These are phyloP conservation scores for Elongisporangium prolatum DNA, from an alignment of 352 stramenopile species.

Conservation along the genomic window DNA sequence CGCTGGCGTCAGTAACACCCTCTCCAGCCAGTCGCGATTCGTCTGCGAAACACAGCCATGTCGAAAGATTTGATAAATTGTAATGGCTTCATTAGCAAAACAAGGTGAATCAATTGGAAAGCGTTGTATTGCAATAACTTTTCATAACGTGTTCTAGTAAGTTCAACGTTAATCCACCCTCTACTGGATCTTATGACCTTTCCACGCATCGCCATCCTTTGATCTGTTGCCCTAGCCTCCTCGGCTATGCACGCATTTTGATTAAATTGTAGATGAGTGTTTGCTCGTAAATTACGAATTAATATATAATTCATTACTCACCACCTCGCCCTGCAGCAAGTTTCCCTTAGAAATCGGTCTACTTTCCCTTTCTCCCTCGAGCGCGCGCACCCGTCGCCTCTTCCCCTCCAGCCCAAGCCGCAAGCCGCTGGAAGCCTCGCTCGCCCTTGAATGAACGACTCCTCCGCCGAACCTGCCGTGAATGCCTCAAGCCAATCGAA, in stretches of 20 bases:
- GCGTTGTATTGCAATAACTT: too few relatives aligned
- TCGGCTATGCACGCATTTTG: not conserved
- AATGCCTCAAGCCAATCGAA: not conserved
- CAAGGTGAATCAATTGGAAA: not conserved
- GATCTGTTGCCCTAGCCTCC: not conserved
- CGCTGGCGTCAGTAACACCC: not conserved
- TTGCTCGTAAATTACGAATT: not conserved
- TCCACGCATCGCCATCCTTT: not conserved
- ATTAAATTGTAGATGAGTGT: not conserved
- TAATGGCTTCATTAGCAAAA: not conserved
- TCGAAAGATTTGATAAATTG: not conserved
- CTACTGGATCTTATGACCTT: not conserved
- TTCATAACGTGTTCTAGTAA: too few relatives aligned
- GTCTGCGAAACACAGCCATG: not conserved
- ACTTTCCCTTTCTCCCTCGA: not conserved
- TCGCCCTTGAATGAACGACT: not conserved
- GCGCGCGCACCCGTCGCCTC: not conserved
- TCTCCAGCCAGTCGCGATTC: not conserved
- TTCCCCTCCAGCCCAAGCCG: not conserved
- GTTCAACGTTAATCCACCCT: too few relatives aligned
- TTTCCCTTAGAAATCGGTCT: not conserved
- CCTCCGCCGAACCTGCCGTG: not conserved
- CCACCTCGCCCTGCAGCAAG: not conserved
- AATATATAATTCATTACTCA: not conserved
- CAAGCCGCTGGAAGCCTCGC: not conserved